These are phyloP conservation scores for Brassica rapa DNA, from an alignment of 345 rosid genomes.

Conservation along the genomic window DNA sequence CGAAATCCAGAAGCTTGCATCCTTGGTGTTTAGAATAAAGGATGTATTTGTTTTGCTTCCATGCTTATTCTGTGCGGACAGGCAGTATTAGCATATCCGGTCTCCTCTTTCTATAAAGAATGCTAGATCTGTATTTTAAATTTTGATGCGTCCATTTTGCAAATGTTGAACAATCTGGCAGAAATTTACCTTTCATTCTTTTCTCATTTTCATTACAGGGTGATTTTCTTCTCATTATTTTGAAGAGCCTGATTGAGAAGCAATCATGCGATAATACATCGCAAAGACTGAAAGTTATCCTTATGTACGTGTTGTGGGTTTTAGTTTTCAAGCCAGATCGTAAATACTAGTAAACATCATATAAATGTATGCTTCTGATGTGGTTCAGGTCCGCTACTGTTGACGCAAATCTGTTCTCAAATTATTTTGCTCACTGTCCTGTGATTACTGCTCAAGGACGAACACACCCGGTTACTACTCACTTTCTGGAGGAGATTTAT, in stretches of 20 bases:
- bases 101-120: constrained; percentile 17
- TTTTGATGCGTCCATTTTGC: constrained; percentile 4
- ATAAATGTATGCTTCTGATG: constrained; percentile 19
- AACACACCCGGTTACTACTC: constrained; percentile 77
- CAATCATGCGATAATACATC: constrained; percentile 52
- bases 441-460: constrained; percentile 87
- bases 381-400: constrained; percentile 90
- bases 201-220: constrained; percentile 51
- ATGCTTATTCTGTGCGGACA: background rate
- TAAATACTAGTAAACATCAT: constrained; percentile 10
- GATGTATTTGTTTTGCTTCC: constrained; percentile 13
- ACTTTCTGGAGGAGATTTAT: constrained; percentile 85
- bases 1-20: constrained; percentile 13
- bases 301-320: constrained; percentile 59
- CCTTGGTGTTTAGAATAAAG: constrained; percentile 10
- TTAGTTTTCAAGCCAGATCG: constrained; percentile 7
- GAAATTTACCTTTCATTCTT: background rate
- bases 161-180: constrained; percentile 7
- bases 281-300: constrained; percentile 74
- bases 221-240: constrained; percentile 87
- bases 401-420: constrained; percentile 78
- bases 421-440: constrained; percentile 87
- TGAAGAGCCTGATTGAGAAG: constrained; percentile 87
- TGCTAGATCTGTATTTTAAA: constrained; percentile 7
- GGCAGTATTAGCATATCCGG: constrained; percentile 12